A percentile compares a stretch with the other conserved stretches of the same genome.
phyloP scores from a whole-genome alignment of 225 moss, liverwort and hornwort genomes.

The Lunularia cruciata region DNA sequence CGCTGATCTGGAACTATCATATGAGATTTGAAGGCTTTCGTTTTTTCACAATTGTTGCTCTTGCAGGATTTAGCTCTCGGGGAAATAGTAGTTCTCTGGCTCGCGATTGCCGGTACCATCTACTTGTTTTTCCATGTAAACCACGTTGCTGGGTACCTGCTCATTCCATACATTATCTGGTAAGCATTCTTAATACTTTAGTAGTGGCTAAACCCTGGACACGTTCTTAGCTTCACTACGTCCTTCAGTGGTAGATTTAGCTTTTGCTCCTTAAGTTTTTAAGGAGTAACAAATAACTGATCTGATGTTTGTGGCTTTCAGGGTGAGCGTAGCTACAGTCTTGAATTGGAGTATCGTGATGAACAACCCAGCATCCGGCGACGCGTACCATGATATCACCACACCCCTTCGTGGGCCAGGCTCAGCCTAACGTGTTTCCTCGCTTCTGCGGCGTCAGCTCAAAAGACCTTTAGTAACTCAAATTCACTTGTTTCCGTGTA shows the following conservation, averaged over 20 bases:
- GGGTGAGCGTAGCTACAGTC: constrained; percentile 61
- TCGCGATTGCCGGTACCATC: constrained; percentile 73
- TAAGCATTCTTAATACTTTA: too few species aligned
- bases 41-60: background rate
- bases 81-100: constrained; percentile 69
- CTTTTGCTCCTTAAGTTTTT: background rate
- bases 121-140: constrained; percentile 62
- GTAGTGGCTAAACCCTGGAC: background rate
- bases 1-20: too few species aligned
- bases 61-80: constrained; percentile 62
- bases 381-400: constrained; percentile 26
- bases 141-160: constrained; percentile 61
- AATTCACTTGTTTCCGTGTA: too few species aligned
- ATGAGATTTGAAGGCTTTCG: too few species aligned
- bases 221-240: background rate
- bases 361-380: constrained; percentile 36
- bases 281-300: too few species aligned
- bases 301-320: constrained; percentile 21
- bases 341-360: constrained; percentile 63
- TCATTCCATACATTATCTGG: constrained; percentile 86
- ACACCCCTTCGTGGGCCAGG: constrained; percentile 31
- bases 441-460: too few species aligned
- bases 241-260: background rate
- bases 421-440: background rate
- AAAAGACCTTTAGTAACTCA: too few species aligned